These are phyloP conservation scores for Aspergillus oerlinghausenensis DNA, from an alignment of 2,329 filamentous ascomycete species.

Conservation along the genomic window DNA sequence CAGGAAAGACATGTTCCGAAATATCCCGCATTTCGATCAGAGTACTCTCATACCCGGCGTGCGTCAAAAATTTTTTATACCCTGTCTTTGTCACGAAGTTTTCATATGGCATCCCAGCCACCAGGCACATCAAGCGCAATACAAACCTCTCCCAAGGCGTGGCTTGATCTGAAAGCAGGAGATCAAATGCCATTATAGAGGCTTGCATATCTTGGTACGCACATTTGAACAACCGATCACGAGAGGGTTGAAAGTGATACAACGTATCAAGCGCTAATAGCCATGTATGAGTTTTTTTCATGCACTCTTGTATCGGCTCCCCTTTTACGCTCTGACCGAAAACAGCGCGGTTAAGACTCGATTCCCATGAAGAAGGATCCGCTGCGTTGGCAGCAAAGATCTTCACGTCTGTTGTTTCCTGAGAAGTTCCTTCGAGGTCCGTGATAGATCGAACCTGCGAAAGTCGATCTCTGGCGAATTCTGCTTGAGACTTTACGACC, in stretches of 20 bases:
- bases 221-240: constrained; percentile 44
- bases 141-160: constrained; percentile 26
- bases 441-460: too few species aligned
- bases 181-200: constrained; percentile 53
- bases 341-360: constrained; percentile 19
- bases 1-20: neutral
- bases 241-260: constrained; percentile 54
- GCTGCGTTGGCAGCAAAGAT: constrained; percentile 51
- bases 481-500: constrained; percentile 44
- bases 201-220: constrained; percentile 42
- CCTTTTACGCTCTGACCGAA: neutral
- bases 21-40: neutral
- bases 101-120: constrained; percentile 46
- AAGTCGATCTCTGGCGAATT: constrained; percentile 23
- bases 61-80: neutral
- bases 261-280: constrained; percentile 53
- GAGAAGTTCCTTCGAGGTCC: too few species aligned
- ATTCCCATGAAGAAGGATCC: constrained; percentile 42
- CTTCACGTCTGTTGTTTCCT: constrained; percentile 5
- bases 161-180: constrained; percentile 36
- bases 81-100: neutral
- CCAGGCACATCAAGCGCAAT: constrained; percentile 41
- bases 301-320: neutral
- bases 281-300: constrained; percentile 36
- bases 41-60: neutral